Percentiles rank a stretch among this genome's conserved stretches.
phyloP scores from a whole-genome alignment of 164 flowering plant genomes.

The Sextonia rubra region DNA sequence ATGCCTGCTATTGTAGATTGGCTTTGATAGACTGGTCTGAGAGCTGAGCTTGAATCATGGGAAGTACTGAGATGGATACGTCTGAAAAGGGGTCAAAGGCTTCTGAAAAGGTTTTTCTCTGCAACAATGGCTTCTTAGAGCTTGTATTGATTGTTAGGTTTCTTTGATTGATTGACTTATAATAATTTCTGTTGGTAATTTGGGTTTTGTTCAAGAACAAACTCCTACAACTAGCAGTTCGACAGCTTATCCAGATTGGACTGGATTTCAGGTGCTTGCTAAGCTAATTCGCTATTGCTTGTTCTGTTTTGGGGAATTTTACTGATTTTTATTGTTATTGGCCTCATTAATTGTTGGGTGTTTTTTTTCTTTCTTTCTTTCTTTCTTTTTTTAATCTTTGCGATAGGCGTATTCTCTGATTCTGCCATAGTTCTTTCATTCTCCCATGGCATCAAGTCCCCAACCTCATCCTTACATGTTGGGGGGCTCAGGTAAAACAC shows the following conservation, averaged over 20 bases:
- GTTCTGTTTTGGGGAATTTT: background rate
- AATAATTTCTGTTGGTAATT: background rate
- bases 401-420: slow-evolving; percentile 86
- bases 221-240: slow-evolving; percentile 46
- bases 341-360: background rate
- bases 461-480: slow-evolving; percentile 95
- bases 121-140: background rate
- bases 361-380: too few relatives aligned
- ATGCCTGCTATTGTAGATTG: background rate
- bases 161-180: background rate
- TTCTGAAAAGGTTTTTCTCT: slow-evolving; percentile 41
- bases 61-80: slow-evolving; percentile 64
- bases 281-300: background rate
- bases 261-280: slow-evolving; percentile 72
- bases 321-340: background rate
- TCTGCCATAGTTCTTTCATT: slow-evolving; percentile 64
- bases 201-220: slow-evolving; percentile 49
- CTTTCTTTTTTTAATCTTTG: slow-evolving; percentile 7
- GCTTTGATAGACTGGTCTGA: background rate
- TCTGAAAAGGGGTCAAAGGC: slow-evolving; percentile 55
- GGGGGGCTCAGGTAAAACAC: slow-evolving; percentile 86
- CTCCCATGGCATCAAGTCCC: slow-evolving; percentile 73
- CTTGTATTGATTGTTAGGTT: background rate
- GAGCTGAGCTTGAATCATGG: slow-evolving; percentile 37
- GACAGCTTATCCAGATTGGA: slow-evolving; percentile 74